These are phyloP conservation scores for Tremella mesenterica DNA, from an alignment of 768 basidiomycete species.

Conservation along the genomic window DNA sequence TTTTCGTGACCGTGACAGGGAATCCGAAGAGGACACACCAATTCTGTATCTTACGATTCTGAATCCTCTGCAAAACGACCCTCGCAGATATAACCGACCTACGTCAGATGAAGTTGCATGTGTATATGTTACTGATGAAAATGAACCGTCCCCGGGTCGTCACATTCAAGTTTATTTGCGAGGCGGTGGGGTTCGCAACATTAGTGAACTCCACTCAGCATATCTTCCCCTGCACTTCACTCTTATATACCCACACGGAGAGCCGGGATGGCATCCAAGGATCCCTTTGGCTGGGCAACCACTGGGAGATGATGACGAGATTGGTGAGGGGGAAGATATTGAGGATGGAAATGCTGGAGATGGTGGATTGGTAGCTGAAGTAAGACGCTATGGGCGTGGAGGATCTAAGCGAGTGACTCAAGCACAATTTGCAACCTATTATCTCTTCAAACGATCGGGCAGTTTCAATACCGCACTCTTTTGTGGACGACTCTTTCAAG, in stretches of 20 bases:
- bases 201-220: not conserved
- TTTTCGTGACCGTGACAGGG: too few relatives aligned
- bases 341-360: too few relatives aligned
- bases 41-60: too few relatives aligned
- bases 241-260: not conserved
- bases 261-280: not conserved
- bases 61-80: too few relatives aligned
- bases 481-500: conserved; percentile 48
- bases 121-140: too few relatives aligned
- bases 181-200: too few relatives aligned
- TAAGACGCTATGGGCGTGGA: not conserved
- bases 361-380: too few relatives aligned
- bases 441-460: not conserved
- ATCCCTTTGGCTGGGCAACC: not conserved
- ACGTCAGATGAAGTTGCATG: too few relatives aligned
- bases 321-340: not conserved
- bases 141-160: too few relatives aligned
- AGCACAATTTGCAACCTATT: not conserved
- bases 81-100: too few relatives aligned
- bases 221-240: not conserved
- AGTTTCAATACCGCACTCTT: conserved; percentile 32
- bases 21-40: too few relatives aligned
- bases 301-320: not conserved
- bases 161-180: too few relatives aligned
- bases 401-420: not conserved